These are phyloP conservation scores for Aspergillus sp. DNA, from an alignment of 2,329 filamentous ascomycete genomes.

Conservation along the genomic window DNA sequence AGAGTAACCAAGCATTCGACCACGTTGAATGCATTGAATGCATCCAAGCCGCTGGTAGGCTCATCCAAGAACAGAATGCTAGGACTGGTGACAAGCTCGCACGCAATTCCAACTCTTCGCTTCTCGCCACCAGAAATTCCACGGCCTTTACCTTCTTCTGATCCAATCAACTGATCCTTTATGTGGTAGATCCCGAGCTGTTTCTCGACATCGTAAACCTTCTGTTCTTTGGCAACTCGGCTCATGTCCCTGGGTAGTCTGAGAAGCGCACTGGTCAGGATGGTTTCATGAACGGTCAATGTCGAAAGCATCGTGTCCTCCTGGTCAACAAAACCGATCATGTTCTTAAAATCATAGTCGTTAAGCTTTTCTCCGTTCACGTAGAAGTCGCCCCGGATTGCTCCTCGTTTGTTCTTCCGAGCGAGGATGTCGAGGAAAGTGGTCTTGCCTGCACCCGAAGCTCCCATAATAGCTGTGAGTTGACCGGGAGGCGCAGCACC, in stretches of 20 bases:
- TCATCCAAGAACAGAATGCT: slow-evolving; percentile 97
- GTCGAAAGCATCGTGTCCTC: slow-evolving; percentile 96
- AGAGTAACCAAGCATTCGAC: slow-evolving; percentile 91
- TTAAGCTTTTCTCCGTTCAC: slow-evolving; percentile 87
- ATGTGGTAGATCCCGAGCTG: slow-evolving; percentile 94
- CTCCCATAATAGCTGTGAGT: slow-evolving; percentile 94
- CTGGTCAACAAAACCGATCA: slow-evolving; percentile 95
- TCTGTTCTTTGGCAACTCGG: slow-evolving; percentile 76
- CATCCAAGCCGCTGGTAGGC: slow-evolving; percentile 90
- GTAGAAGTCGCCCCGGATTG: slow-evolving; percentile 71
- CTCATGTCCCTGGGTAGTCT: slow-evolving; percentile 92
- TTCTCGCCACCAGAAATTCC: slow-evolving; percentile 98
- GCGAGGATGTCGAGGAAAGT: slow-evolving; percentile 94
- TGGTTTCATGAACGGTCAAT: slow-evolving; percentile 94
- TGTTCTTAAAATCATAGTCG: slow-evolving; percentile 78
- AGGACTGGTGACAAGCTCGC: slow-evolving; percentile 92
- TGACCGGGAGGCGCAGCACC: slow-evolving; percentile 93
- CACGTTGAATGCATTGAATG: slow-evolving; percentile 97
- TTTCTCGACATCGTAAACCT: slow-evolving; percentile 86
- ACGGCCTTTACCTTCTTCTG: slow-evolving; percentile 86
- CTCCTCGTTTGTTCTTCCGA: slow-evolving; percentile 90
- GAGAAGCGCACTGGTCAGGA: slow-evolving; percentile 84
- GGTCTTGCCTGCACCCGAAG: slow-evolving; percentile 94
- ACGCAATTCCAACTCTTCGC: slow-evolving; percentile 90
- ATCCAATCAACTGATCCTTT: slow-evolving; percentile 89